These are phyloP conservation scores for Suhomyces bokatorum DNA, from an alignment of 1,139 yeast species.

Conservation along the genomic window DNA sequence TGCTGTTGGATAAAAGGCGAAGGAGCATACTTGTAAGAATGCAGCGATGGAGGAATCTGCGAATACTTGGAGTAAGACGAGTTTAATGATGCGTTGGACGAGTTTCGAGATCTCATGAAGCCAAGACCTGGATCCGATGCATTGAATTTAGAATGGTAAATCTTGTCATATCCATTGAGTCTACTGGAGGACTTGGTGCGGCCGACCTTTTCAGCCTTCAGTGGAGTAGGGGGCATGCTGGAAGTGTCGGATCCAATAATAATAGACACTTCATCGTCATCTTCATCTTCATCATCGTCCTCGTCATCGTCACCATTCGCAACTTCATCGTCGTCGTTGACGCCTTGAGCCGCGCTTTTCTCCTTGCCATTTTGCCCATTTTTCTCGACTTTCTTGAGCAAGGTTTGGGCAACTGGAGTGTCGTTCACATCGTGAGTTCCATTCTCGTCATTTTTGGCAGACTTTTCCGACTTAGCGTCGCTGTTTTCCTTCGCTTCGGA, in stretches of 20 bases:
- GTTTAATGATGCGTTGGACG: slow-evolving; percentile 29
- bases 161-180: slow-evolving; percentile 9
- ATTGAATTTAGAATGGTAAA: slow-evolving; percentile 11
- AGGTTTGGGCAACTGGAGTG: background rate
- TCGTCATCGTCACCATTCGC: slow-evolving; percentile 23
- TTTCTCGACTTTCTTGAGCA: background rate
- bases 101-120: slow-evolving; percentile 21
- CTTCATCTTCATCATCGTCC: slow-evolving; percentile 36
- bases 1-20: slow-evolving; percentile 25
- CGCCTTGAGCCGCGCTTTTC: background rate
- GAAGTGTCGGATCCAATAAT: slow-evolving; percentile 43
- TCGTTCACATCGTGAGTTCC: background rate
- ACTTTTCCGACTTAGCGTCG: background rate
- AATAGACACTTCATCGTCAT: slow-evolving; percentile 46
- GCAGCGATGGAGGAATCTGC: slow-evolving; percentile 13
- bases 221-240: slow-evolving; percentile 21
- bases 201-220: slow-evolving; percentile 11
- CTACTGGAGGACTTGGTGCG: slow-evolving; percentile 3
- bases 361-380: background rate
- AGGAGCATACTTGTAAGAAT: slow-evolving; percentile 14
- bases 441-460: background rate
- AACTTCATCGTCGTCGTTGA: slow-evolving; percentile 15
- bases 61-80: slow-evolving; percentile 19
- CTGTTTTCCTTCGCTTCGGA: slow-evolving; percentile 4
- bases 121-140: slow-evolving; percentile 14